A percentile compares a stretch with the other conserved stretches of the same genome.
Conservation (phyloP, 2,329 filamentous ascomycete genomes). For the Calonectria hongkongensis region DNA sequence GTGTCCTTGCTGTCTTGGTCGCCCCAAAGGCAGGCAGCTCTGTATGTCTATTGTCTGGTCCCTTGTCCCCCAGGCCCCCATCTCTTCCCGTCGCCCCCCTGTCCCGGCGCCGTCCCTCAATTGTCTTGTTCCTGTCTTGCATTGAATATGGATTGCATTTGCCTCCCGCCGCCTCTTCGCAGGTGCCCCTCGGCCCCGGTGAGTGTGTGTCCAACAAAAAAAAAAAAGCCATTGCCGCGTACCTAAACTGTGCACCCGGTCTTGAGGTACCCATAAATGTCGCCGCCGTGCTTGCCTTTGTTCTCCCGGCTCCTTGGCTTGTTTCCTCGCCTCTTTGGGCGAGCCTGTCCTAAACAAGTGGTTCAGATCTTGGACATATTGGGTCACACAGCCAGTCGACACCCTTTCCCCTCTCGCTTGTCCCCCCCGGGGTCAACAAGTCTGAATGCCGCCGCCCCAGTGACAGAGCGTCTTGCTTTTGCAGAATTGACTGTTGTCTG, state of each 20-base stretch:
- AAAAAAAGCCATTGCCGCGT: conserved; percentile 15
- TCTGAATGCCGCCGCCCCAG: conserved; percentile 44
- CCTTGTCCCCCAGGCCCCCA: conserved; percentile 24
- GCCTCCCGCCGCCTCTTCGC: conserved; percentile 6
- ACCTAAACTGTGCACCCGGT: conserved; percentile 41
- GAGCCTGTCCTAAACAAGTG: conserved; percentile 60
- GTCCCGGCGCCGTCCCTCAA: conserved; percentile 19
- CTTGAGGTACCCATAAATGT: conserved; percentile 53
- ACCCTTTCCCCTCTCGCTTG: conserved; percentile 57
- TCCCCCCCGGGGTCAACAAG: conserved; percentile 38
- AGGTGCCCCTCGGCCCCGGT: neutral
- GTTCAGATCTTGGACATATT: conserved; percentile 61
- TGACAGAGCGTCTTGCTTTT: conserved; percentile 54
- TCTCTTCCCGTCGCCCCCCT: conserved; percentile 9
- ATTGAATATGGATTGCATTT: conserved; percentile 23
- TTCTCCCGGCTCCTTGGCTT: conserved; percentile 51
- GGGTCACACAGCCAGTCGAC: conserved; percentile 59
- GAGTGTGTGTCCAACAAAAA: neutral
- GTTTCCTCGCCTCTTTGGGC: conserved; percentile 57
- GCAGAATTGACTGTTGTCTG: conserved; percentile 45
- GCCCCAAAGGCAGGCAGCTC: neutral
- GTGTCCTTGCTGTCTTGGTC: neutral
- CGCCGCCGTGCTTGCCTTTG: conserved; percentile 44
- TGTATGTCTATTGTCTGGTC: conserved; percentile 36
- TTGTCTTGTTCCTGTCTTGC: conserved; percentile 37